Evolutionary conservation across 352 stramenopile genomes (phyloP).

Genomic region (Globisporangium acanthophoron): DNA sequence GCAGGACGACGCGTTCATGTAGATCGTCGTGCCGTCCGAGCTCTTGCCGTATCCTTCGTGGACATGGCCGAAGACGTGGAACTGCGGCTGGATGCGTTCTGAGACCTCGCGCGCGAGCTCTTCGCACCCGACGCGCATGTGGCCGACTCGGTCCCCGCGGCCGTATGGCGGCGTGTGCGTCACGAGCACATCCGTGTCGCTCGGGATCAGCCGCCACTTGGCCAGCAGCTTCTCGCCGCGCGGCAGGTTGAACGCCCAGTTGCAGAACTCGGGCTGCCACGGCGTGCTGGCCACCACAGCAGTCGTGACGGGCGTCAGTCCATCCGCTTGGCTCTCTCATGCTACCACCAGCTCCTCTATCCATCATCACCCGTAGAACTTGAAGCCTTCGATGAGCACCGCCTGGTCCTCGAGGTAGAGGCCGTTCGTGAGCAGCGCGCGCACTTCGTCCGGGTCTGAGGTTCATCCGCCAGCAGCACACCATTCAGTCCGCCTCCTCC

Average conservation of each 20-base stretch:
- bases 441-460: conserved; percentile 58
- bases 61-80: conserved; percentile 90
- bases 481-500: background rate
- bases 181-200: conserved; percentile 79
- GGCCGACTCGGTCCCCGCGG: conserved; percentile 53
- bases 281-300: conserved; percentile 13
- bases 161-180: conserved; percentile 85
- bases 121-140: conserved; percentile 59
- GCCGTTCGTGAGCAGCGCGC: conserved; percentile 64
- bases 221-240: conserved; percentile 31
- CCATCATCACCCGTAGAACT: conserved; percentile 54
- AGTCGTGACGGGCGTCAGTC: background rate
- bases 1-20: conserved; percentile 82
- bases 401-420: conserved; percentile 76
- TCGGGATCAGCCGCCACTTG: conserved; percentile 51
- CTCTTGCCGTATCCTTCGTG: conserved; percentile 81
- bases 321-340: background rate
- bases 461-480: background rate
- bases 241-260: conserved; percentile 75
- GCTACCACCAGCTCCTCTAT: background rate
- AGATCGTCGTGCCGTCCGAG: conserved; percentile 70
- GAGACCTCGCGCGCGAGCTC: conserved; percentile 73
- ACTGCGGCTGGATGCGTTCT: conserved; percentile 48
- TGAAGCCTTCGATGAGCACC: conserved; percentile 64
- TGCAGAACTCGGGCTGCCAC: conserved; percentile 83